Evolutionary conservation across 768 basidiomycete species (phyloP), one percentile per base, ranked within the genome.

Genomic region (Lentinus brumalis): DNA sequence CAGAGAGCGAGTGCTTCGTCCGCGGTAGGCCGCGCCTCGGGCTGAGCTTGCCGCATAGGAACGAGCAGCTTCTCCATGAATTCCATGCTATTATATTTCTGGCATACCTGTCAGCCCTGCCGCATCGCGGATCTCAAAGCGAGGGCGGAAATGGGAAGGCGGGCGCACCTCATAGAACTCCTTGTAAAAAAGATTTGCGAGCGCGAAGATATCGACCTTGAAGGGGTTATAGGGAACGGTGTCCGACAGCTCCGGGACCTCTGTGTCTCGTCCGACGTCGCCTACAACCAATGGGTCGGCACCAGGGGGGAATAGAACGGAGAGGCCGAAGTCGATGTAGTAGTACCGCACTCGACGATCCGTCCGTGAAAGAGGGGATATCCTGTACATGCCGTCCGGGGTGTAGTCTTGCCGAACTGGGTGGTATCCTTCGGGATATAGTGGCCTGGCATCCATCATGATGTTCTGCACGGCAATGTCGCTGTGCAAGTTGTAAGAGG

Each of bases 281-380:
- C 68, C 70, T 4, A 60, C 21, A n/a, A 67, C 64, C 8, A 29
- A 50, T 1, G 49, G 35, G 12, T 59, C 40, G 15, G 45, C 51
- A 67, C 69, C 61, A n/a, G 35, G 35, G 1, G 52, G 40, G 35
- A 68, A 65, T 2, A 65, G 56, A 56, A 59, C 32, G 9, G 65
- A 60, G 4, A 66, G 53, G 7, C 65, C 67, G 45, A 68, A 70
- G 56, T 70, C 67, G 50, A 68, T 65, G 47, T 63, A 63, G 54
- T 52, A 66, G 49, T 70, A 67, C 2, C 74, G 72, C 5, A 79
- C 76, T 3, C 75, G 70, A 32, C 72, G 63, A 38, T 74, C 71
- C 18, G 73, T 72, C 31, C 77, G 69, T 2, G 74, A 62, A 11
- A 74, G 60, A 0, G 74, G 72, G 12, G 60, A 47, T 16, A 76